Evolutionary conservation across 2,329 filamentous ascomycete genomes (phyloP).

Genomic region (Claviceps capensis): DNA sequence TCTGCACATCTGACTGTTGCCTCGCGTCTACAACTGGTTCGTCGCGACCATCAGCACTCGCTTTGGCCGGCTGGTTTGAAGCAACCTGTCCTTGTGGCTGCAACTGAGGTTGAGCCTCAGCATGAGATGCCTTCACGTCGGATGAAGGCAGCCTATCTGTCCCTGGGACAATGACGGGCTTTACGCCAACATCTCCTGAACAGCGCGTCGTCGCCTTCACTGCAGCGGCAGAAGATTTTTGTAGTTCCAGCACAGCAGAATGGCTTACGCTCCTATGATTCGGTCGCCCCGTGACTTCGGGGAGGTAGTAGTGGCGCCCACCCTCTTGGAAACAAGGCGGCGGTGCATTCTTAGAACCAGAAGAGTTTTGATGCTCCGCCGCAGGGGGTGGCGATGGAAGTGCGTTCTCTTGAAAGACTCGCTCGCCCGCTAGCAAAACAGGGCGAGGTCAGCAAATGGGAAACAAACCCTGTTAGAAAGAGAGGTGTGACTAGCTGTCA

Average conservation of each 20-base stretch:
- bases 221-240: constrained; percentile 16
- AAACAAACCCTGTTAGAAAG: neutral
- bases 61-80: neutral
- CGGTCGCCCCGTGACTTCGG: neutral
- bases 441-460: neutral
- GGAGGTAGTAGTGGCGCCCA: constrained; percentile 16
- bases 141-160: neutral
- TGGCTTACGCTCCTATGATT: neutral
- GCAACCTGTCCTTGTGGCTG: neutral
- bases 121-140: neutral
- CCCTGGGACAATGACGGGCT: neutral
- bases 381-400: constrained; percentile 15
- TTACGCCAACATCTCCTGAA: neutral
- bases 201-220: constrained; percentile 2
- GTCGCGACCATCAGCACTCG: neutral
- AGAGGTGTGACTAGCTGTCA: neutral
- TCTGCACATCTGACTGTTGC: neutral
- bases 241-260: constrained; percentile 12
- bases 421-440: constrained; percentile 15
- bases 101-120: neutral
- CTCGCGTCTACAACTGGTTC: neutral
- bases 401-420: constrained; percentile 14
- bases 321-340: constrained; percentile 10
- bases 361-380: constrained; percentile 9
- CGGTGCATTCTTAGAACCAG: constrained; percentile 8